These are phyloP conservation scores for Didymella pinodella DNA, from an alignment of 2,329 filamentous ascomycete species.

Conservation along the genomic window DNA sequence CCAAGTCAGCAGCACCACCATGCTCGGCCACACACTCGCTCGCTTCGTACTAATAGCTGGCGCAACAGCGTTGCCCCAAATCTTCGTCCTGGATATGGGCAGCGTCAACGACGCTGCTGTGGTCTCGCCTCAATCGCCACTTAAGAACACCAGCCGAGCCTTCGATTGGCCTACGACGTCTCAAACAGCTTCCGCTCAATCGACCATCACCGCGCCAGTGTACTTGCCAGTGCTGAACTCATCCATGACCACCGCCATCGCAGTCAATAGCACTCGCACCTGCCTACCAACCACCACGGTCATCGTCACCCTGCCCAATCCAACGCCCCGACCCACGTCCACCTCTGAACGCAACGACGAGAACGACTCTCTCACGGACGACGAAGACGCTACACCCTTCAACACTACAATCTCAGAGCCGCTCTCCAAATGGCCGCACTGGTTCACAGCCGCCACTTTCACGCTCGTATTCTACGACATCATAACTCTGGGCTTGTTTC, in stretches of 20 bases:
- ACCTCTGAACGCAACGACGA: background rate
- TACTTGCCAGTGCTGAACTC: background rate
- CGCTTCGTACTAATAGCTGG: background rate
- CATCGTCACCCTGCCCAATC: slow-evolving; percentile 6
- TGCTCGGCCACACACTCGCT: slow-evolving; percentile 6
- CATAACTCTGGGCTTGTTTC: slow-evolving; percentile 17
- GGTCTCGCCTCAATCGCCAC: background rate
- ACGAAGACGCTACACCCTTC: background rate
- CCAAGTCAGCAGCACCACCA: background rate
- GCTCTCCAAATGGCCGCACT: slow-evolving; percentile 17
- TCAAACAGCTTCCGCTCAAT: background rate
- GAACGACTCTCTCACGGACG: background rate
- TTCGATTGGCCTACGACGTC: background rate
- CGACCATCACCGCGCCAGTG: no score
- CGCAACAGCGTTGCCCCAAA: background rate
- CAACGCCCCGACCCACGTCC: background rate
- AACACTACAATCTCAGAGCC: background rate
- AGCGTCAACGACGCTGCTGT: background rate
- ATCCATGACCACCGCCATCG: background rate
- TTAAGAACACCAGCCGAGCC: background rate
- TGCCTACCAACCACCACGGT: slow-evolving; percentile 6
- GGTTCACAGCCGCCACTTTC: slow-evolving; percentile 18
- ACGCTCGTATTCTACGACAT: slow-evolving; percentile 34
- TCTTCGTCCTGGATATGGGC: slow-evolving; percentile 11
- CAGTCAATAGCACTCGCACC: background rate